phyloP scores from a whole-genome alignment of 345 rosid species.

The Acer yangbiense region DNA sequence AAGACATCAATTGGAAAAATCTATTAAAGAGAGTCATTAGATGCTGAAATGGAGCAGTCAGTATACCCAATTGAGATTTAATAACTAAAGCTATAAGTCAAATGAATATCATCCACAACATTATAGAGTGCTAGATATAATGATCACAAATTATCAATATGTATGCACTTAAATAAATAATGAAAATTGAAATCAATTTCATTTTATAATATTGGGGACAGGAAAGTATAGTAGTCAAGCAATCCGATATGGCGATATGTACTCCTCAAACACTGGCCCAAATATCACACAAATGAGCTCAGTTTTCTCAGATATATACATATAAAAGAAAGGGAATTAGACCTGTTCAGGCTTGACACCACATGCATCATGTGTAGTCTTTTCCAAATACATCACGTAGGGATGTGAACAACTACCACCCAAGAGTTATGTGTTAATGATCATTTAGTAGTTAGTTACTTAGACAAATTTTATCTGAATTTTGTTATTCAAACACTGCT shows the following conservation, averaged over 20 bases:
- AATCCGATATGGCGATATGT: not conserved
- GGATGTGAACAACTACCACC: too few species aligned
- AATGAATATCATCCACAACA: not conserved
- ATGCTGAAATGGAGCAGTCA: not conserved
- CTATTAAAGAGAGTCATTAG: not conserved
- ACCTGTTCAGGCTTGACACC: constrained; percentile 97
- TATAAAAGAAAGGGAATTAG: not conserved
- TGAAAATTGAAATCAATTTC: not conserved
- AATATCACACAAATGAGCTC: not conserved
- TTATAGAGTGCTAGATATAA: not conserved
- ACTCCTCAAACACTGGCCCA: not conserved
- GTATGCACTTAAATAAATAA: not conserved
- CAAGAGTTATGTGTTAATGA: too few species aligned
- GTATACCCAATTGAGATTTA: not conserved
- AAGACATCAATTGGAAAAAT: not conserved
- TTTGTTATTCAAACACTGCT: too few species aligned
- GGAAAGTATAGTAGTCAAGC: not conserved
- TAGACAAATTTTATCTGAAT: too few species aligned
- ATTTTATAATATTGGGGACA: not conserved
- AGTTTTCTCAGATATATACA: not conserved
- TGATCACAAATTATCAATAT: not conserved
- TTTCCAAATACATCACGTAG: too few species aligned
- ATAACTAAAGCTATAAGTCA: not conserved
- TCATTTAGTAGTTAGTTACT: too few species aligned
- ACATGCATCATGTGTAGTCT: constrained; percentile 80